A percentile compares a stretch with the other conserved stretches of the same genome.
Evolutionary conservation across 805 yeast species (phyloP).

Genomic region (Ogataea degrootiae): DNA sequence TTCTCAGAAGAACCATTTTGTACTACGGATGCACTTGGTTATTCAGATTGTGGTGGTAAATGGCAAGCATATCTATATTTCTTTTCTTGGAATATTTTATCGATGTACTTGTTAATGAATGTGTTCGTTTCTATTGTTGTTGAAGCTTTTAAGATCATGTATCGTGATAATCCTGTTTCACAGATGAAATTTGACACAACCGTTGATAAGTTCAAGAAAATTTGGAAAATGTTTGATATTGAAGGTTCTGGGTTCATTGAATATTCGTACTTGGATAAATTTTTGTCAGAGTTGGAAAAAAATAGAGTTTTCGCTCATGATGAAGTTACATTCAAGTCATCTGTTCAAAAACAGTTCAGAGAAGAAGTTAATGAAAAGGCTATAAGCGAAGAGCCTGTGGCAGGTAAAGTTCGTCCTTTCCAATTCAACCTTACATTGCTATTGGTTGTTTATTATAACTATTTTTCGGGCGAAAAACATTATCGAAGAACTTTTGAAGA

Average conservation of each 20-base stretch:
- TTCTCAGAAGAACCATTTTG: constrained; percentile 63
- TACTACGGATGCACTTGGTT: constrained; percentile 29
- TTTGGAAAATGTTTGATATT: constrained; percentile 72
- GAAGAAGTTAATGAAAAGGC: constrained; percentile 5
- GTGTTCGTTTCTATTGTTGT: constrained; percentile 80
- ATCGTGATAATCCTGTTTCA: constrained; percentile 40
- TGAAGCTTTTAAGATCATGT: constrained; percentile 81
- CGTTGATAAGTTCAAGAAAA: constrained; percentile 56
- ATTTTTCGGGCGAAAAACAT: constrained; percentile 3
- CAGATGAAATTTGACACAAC: constrained; percentile 50
- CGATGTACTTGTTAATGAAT: constrained; percentile 86
- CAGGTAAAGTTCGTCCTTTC: not conserved
- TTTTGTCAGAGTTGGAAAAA: constrained; percentile 48
- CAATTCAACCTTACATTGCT: constrained; percentile 3
- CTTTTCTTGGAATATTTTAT: constrained; percentile 76
- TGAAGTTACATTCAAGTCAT: not conserved
- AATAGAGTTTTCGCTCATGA: constrained; percentile 4
- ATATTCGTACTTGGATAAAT: constrained; percentile 43
- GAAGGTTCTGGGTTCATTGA: constrained; percentile 64
- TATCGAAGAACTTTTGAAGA: constrained; percentile 9
- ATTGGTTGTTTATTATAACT: constrained; percentile 5
- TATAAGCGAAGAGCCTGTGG: not conserved
- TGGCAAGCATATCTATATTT: constrained; percentile 49
- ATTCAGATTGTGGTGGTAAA: constrained; percentile 71
- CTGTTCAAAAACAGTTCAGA: constrained; percentile 1